Evolutionary conservation across 257 asterid genomes (phyloP).

Genomic region (Nicotiana paniculata): DNA sequence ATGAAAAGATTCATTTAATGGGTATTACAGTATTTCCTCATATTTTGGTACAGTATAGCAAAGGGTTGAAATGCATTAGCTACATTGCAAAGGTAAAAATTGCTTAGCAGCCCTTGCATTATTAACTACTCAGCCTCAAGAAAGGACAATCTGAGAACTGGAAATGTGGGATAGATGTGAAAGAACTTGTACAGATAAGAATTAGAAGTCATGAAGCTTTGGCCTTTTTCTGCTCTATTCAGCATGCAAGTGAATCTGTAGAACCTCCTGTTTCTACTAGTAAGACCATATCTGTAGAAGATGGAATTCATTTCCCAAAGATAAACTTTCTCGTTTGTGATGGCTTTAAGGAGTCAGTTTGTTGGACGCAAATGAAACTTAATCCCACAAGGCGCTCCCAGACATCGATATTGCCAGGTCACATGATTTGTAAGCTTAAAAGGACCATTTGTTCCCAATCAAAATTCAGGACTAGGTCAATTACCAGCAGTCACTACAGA

Average conservation of each 20-base stretch:
- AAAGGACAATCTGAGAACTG: background rate
- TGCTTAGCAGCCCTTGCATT: too few species aligned
- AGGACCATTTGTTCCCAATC: background rate
- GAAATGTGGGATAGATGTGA: too few species aligned
- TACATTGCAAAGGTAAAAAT: too few species aligned
- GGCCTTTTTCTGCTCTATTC: background rate
- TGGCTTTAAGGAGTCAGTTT: background rate
- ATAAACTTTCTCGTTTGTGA: background rate
- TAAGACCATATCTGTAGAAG: background rate
- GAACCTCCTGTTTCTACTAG: background rate
- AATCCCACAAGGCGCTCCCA: background rate
- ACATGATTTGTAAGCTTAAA: background rate
- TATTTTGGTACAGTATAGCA: too few species aligned
- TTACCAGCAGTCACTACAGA: conserved; percentile 5
- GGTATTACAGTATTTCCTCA: too few species aligned
- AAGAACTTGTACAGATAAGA: background rate
- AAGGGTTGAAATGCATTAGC: too few species aligned
- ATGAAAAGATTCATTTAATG: too few species aligned
- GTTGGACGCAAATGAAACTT: background rate
- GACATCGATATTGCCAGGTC: background rate
- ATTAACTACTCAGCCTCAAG: background rate
- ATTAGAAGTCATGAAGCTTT: background rate
- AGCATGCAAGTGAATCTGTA: background rate
- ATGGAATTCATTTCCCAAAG: background rate
- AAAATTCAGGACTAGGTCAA: background rate